phyloP scores from a whole-genome alignment of 2,329 filamentous ascomycete genomes.

The Arthrobotrys megalospora region DNA sequence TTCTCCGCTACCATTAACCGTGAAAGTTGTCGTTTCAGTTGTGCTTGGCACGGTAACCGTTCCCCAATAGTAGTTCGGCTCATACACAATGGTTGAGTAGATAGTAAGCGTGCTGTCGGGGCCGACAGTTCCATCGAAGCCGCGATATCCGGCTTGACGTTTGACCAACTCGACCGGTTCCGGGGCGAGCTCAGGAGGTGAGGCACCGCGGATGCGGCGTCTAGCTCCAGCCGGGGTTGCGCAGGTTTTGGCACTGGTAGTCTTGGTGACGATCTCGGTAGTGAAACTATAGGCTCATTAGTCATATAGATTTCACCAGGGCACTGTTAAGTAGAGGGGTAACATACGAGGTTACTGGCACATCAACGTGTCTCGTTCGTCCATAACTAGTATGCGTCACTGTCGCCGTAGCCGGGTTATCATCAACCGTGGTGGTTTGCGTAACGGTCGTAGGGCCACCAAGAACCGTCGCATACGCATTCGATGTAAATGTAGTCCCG shows the following conservation, averaged over 20 bases:
- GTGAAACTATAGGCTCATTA: constrained; percentile 12
- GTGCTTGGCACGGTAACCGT: constrained; percentile 16
- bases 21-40: constrained; percentile 24
- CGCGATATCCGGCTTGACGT: constrained; percentile 33
- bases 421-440: constrained; percentile 17
- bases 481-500: constrained; percentile 28
- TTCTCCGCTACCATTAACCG: constrained; percentile 21
- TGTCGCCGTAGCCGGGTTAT: constrained; percentile 6
- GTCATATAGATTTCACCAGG: background rate
- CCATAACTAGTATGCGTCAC: constrained; percentile 40
- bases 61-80: constrained; percentile 19
- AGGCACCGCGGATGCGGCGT: constrained; percentile 11
- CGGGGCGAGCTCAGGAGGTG: background rate
- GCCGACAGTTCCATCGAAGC: constrained; percentile 33
- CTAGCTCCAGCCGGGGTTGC: background rate
- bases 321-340: background rate
- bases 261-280: constrained; percentile 32
- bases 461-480: constrained; percentile 11
- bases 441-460: constrained; percentile 21
- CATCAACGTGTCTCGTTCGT: constrained; percentile 38
- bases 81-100: constrained; percentile 42
- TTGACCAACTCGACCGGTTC: constrained; percentile 20
- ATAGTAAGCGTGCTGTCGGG: constrained; percentile 16
- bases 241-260: constrained; percentile 34
- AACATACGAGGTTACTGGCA: constrained; percentile 47